Conservation (phyloP, 768 basidiomycete genomes). For the Aureoboletus auriporus region DNA sequence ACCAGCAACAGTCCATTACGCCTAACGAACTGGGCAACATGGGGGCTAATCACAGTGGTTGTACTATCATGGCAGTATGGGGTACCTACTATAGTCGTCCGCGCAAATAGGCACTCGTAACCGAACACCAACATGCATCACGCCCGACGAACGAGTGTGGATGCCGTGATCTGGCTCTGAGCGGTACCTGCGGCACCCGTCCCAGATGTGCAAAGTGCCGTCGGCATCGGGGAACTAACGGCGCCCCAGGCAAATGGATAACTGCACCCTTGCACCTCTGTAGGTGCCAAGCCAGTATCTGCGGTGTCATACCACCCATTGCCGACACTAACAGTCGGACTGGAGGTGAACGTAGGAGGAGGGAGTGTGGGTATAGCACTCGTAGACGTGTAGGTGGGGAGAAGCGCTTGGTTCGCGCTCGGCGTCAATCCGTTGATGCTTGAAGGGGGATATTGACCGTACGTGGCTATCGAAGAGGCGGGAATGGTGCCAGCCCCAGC, state of each 20-base stretch:
- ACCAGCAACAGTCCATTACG: neutral
- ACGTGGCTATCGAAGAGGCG: conserved; percentile 37
- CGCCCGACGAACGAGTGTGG: conserved; percentile 1
- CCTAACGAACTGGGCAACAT: neutral
- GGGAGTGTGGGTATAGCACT: conserved; percentile 54
- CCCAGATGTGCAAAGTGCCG: conserved; percentile 36
- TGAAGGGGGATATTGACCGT: conserved; percentile 52
- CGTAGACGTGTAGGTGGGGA: conserved; percentile 67
- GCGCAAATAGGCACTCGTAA: neutral
- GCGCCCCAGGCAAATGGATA: conserved; percentile 68
- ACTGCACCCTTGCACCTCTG: conserved; percentile 56
- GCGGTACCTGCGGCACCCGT: conserved; percentile 1
- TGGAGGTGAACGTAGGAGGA: conserved; percentile 47
- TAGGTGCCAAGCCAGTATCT: conserved; percentile 52
- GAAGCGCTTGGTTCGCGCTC: conserved; percentile 30
- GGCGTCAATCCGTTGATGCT: conserved; percentile 43
- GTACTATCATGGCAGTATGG: neutral
- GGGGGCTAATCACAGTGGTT: neutral
- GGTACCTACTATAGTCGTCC: neutral
- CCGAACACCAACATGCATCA: neutral
- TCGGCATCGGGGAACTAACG: conserved; percentile 44
- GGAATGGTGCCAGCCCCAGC: conserved; percentile 48
- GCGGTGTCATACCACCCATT: conserved; percentile 55
- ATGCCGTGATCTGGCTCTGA: conserved; percentile 1
- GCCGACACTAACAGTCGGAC: conserved; percentile 38